Conservation (phyloP, 1,284 basidiomycete genomes). For the Pseudozyma sp. region DNA sequence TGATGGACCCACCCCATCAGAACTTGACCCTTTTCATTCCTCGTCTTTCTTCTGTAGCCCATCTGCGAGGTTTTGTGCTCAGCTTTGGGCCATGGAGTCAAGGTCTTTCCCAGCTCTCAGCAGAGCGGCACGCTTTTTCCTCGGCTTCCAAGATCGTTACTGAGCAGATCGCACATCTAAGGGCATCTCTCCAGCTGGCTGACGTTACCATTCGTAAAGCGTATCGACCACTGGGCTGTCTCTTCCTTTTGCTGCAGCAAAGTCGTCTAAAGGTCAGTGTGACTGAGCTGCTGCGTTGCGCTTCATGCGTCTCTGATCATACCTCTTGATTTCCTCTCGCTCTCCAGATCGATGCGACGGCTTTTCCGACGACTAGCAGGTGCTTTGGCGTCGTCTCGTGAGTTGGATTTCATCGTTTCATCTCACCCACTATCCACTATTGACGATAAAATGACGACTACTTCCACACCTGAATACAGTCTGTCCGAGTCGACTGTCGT, state of each 20-base stretch:
- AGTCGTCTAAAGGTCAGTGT: constrained; percentile 13
- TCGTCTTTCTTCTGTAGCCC: constrained; percentile 3
- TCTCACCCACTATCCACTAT: not conserved
- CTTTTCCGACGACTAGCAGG: constrained; percentile 9
- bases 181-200: constrained; percentile 7
- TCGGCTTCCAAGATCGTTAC: constrained; percentile 6
- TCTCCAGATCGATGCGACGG: constrained; percentile 8
- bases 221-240: not conserved
- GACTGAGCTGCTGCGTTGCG: not conserved
- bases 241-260: constrained; percentile 20
- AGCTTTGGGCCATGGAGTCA: constrained; percentile 3
- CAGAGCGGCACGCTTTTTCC: not conserved
- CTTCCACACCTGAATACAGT: constrained; percentile 1
- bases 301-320: not conserved
- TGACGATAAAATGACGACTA: not conserved
- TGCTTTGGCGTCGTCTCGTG: constrained; percentile 30
- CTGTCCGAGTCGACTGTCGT: constrained; percentile 8
- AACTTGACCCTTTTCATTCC: no score
- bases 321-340: not conserved
- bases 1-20: no score
- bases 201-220: not conserved
- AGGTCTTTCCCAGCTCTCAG: constrained; percentile 1
- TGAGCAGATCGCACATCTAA: constrained; percentile 9
- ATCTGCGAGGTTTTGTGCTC: constrained; percentile 17
- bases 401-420: not conserved